A percentile compares a stretch with the other conserved stretches of the same genome.
Evolutionary conservation across 2,329 filamentous ascomycete species (phyloP).

Genomic region (Diplocarpon rosae): DNA sequence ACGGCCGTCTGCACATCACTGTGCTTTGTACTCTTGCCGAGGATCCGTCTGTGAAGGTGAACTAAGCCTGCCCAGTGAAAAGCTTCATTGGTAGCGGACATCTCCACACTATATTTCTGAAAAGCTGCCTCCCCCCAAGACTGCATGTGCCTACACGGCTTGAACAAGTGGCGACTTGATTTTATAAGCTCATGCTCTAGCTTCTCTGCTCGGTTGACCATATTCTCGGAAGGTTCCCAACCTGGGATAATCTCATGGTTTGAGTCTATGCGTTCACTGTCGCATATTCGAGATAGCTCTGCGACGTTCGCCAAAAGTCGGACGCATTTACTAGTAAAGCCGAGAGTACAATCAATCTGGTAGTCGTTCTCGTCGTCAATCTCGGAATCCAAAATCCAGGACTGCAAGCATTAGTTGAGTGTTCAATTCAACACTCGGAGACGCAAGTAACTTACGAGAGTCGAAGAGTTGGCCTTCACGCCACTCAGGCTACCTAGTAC

Average conservation of each 20-base stretch:
- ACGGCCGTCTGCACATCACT: slow-evolving; percentile 52
- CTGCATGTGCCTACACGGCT: slow-evolving; percentile 33
- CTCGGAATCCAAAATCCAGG: slow-evolving; percentile 34
- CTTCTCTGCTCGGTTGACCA: slow-evolving; percentile 44
- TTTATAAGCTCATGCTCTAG: slow-evolving; percentile 52
- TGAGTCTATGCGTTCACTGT: slow-evolving; percentile 49
- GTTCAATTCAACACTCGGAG: neutral
- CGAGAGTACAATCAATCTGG: slow-evolving; percentile 70
- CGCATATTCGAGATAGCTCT: slow-evolving; percentile 57
- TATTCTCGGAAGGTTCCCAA: slow-evolving; percentile 47
- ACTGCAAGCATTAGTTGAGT: slow-evolving; percentile 3
- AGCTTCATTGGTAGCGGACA: slow-evolving; percentile 62
- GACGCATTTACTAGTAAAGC: slow-evolving; percentile 63
- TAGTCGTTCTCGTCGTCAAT: slow-evolving; percentile 48
- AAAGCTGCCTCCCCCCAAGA: slow-evolving; percentile 37
- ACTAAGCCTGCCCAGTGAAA: slow-evolving; percentile 72
- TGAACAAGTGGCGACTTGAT: slow-evolving; percentile 35
- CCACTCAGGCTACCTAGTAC: slow-evolving; percentile 64
- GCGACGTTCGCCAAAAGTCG: slow-evolving; percentile 62
- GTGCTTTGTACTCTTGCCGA: slow-evolving; percentile 48
- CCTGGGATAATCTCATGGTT: slow-evolving; percentile 37
- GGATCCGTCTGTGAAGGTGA: slow-evolving; percentile 62
- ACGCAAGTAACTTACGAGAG: slow-evolving; percentile 9
- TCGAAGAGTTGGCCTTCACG: slow-evolving; percentile 28
- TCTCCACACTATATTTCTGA: slow-evolving; percentile 50